These are phyloP conservation scores for Ilex paraguariensis DNA, from an alignment of 305 asterid genomes.

Conservation along the genomic window DNA sequence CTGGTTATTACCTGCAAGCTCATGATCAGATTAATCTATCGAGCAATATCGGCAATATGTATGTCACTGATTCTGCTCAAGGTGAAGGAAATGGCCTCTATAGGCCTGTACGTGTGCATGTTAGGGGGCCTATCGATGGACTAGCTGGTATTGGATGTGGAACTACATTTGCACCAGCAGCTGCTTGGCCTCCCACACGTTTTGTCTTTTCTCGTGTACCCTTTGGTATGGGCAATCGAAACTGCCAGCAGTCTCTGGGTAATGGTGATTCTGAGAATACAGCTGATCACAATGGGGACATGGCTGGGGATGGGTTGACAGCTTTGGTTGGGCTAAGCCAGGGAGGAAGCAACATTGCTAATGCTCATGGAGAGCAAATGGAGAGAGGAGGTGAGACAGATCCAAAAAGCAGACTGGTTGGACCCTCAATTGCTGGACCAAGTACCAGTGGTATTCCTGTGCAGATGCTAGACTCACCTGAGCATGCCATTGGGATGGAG, in stretches of 20 bases:
- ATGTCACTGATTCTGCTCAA: constrained; percentile 64
- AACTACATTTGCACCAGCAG: constrained; percentile 66
- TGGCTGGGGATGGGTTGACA: constrained; percentile 87
- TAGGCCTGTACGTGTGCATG: constrained; percentile 86
- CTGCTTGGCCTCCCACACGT: constrained; percentile 97
- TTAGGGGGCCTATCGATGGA: constrained; percentile 85
- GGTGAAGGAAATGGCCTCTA: constrained; percentile 72
- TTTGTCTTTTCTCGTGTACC: constrained; percentile 98
- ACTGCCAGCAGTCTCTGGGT: constrained; percentile 65
- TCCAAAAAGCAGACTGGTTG: constrained; percentile 37
- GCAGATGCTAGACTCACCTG: constrained; percentile 68
- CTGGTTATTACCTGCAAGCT: constrained; percentile 72
- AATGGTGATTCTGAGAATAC: constrained; percentile 80
- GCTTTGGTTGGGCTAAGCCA: constrained; percentile 97
- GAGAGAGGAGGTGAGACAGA: constrained; percentile 57
- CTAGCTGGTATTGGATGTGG: constrained; percentile 97
- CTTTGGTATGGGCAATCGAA: constrained; percentile 78
- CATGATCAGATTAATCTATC: constrained; percentile 55
- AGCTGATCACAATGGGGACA: constrained; percentile 63
- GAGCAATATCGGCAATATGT: constrained; percentile 58
- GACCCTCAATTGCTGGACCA: constrained; percentile 46
- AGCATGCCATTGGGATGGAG: constrained; percentile 51
- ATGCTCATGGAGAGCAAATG: constrained; percentile 52
- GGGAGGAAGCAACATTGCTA: constrained; percentile 54
- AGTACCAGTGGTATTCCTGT: constrained; percentile 52